Percentiles rank a stretch among this genome's conserved stretches.
Evolutionary conservation across 2,329 filamentous ascomycete species (phyloP).

Genomic region (Epichloe baconii): DNA sequence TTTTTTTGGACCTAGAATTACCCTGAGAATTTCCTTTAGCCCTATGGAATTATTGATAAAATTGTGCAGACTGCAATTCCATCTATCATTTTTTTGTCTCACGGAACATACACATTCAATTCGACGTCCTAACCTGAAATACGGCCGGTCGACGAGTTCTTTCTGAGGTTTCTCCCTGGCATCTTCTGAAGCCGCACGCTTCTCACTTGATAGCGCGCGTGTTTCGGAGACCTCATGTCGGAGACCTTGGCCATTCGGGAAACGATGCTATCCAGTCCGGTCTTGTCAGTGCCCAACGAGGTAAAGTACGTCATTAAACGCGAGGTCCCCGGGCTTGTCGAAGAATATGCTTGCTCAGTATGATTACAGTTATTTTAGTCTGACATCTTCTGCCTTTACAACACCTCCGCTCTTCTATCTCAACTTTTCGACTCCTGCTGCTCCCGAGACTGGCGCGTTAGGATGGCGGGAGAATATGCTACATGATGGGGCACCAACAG

Average conservation of each 20-base stretch:
- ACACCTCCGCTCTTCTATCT: slow-evolving; percentile 10
- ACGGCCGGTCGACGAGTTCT: background rate
- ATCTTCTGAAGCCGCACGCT: background rate
- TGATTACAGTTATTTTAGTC: slow-evolving; percentile 19
- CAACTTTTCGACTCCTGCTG: slow-evolving; percentile 5
- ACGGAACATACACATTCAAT: background rate
- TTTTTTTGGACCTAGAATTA: background rate
- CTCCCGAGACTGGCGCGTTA: background rate
- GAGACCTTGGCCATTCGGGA: slow-evolving; percentile 2
- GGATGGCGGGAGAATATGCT: slow-evolving; percentile 5
- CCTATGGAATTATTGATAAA: background rate
- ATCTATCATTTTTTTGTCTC: background rate
- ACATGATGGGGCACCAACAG: background rate
- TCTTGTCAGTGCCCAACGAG: slow-evolving; percentile 6
- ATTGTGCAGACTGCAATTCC: background rate
- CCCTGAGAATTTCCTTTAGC: background rate
- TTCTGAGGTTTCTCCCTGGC: background rate
- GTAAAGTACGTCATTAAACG: slow-evolving; percentile 12
- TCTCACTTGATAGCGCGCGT: background rate
- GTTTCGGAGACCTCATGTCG: slow-evolving; percentile 10
- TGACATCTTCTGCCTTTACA: slow-evolving; percentile 11
- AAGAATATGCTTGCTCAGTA: background rate
- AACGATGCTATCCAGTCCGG: background rate
- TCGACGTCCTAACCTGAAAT: background rate
- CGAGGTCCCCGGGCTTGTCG: background rate